Percentiles rank a stretch among this genome's conserved stretches.
These are phyloP conservation scores for Mycena rosella DNA, from an alignment of 768 basidiomycete genomes.

Conservation along the genomic window DNA sequence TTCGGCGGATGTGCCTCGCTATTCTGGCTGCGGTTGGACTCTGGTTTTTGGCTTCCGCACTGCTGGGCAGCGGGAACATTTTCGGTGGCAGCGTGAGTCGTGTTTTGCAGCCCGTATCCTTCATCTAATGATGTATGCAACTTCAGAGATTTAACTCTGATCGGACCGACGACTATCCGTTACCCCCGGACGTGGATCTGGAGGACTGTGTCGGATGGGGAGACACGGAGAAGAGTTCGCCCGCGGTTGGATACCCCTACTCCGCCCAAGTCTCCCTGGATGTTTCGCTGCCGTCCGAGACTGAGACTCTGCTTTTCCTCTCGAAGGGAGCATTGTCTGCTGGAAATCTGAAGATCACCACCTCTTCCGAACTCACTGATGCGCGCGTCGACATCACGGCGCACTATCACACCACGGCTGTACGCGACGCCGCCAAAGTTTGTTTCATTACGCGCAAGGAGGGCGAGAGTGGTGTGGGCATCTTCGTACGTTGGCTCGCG, in stretches of 20 bases:
- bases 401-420: slow-evolving; percentile 35
- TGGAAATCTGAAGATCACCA: slow-evolving; percentile 45
- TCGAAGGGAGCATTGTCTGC: slow-evolving; percentile 42
- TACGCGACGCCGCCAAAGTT: slow-evolving; percentile 44
- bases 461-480: slow-evolving; percentile 50
- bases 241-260: slow-evolving; percentile 31
- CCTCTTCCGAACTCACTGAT: slow-evolving; percentile 41
- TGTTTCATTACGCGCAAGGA: slow-evolving; percentile 46
- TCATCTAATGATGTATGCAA: slow-evolving; percentile 7
- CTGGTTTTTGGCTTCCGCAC: slow-evolving; percentile 21
- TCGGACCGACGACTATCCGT: slow-evolving; percentile 15
- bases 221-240: not conserved
- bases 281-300: slow-evolving; percentile 41
- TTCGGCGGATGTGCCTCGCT: slow-evolving; percentile 20
- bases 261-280: slow-evolving; percentile 33
- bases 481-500: slow-evolving; percentile 48
- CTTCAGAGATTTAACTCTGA: slow-evolving; percentile 3
- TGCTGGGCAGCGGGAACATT: slow-evolving; percentile 32
- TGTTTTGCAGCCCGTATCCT: not conserved
- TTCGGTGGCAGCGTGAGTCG: slow-evolving; percentile 12
- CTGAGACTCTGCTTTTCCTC: slow-evolving; percentile 46
- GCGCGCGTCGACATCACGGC: slow-evolving; percentile 45
- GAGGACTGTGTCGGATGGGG: slow-evolving; percentile 27
- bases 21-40: slow-evolving; percentile 29
- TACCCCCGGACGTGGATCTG: slow-evolving; percentile 4